A percentile compares a stretch with the other conserved stretches of the same genome.
Conservation (phyloP, 768 basidiomycete species). For the Pisolithus orientalis region DNA sequence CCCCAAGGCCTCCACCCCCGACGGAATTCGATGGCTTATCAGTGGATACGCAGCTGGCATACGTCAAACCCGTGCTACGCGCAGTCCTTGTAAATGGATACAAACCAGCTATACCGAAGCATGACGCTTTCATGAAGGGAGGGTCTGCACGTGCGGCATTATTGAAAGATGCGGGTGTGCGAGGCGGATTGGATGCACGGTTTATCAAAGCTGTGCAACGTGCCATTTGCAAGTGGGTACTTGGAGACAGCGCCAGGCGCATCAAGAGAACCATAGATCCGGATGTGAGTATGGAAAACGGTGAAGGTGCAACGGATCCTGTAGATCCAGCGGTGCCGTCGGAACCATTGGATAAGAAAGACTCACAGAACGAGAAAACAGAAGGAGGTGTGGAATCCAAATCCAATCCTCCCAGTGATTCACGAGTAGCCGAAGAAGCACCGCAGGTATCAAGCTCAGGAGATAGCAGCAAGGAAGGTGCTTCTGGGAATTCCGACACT, state of each 20-base stretch:
- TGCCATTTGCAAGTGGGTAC: conserved; percentile 22
- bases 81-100: conserved; percentile 56
- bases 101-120: conserved; percentile 42
- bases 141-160: conserved; percentile 38
- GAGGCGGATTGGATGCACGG: conserved; percentile 31
- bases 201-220: conserved; percentile 35
- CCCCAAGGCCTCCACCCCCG: conserved; percentile 36
- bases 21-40: conserved; percentile 42
- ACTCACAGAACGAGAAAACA: conserved; percentile 11
- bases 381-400: conserved; percentile 10
- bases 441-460: not conserved
- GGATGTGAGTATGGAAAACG: not conserved
- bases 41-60: conserved; percentile 55
- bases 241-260: conserved; percentile 9
- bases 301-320: not conserved
- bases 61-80: conserved; percentile 55
- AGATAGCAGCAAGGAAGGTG: not conserved
- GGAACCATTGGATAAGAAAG: not conserved
- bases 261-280: conserved; percentile 5
- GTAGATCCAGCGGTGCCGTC: not conserved
- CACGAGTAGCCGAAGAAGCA: not conserved
- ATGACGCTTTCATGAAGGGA: conserved; percentile 54
- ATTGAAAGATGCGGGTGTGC: conserved; percentile 27
- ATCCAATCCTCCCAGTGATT: not conserved
- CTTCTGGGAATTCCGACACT: conserved; percentile 3